phyloP scores from a whole-genome alignment of 106 monocot genomes.

The Dioscorea alata region DNA sequence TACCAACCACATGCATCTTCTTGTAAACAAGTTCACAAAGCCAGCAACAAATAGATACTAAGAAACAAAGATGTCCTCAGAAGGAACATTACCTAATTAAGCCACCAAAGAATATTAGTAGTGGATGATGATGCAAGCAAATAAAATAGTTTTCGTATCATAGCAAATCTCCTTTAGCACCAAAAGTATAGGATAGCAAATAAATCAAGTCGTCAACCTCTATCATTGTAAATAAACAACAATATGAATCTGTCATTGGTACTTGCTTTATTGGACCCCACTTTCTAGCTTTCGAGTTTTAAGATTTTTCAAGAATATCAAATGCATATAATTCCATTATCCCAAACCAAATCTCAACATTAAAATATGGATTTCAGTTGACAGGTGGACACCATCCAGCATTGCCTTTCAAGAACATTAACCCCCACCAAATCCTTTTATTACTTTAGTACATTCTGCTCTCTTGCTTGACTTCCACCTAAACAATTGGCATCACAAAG shows the following conservation, averaged over 20 bases:
- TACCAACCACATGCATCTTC: not conserved
- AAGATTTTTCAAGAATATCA: not conserved
- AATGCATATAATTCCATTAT: not conserved
- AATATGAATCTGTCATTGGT: not conserved
- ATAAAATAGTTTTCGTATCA: constrained; percentile 22
- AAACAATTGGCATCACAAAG: constrained; percentile 7
- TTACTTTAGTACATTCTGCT: constrained; percentile 11
- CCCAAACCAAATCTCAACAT: constrained; percentile 7
- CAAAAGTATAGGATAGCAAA: constrained; percentile 15
- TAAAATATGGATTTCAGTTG: not conserved
- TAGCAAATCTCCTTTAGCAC: constrained; percentile 22
- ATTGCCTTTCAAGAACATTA: constrained; percentile 11
- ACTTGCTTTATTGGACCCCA: constrained; percentile 20
- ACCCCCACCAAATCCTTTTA: constrained; percentile 5
- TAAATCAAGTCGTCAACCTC: constrained; percentile 17
- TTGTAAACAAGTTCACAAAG: not conserved
- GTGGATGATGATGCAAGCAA: constrained; percentile 28
- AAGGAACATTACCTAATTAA: constrained; percentile 16
- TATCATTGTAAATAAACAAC: constrained; percentile 13
- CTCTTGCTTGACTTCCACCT: constrained; percentile 22
- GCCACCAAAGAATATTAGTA: constrained; percentile 21
- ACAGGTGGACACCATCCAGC: constrained; percentile 8
- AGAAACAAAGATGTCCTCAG: not conserved
- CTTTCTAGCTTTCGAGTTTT: constrained; percentile 1
- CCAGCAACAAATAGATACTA: not conserved